A percentile compares a stretch with the other conserved stretches of the same genome.
These are phyloP conservation scores for Tricholoma flavovirens DNA, from an alignment of 768 basidiomycete genomes.

Conservation along the genomic window DNA sequence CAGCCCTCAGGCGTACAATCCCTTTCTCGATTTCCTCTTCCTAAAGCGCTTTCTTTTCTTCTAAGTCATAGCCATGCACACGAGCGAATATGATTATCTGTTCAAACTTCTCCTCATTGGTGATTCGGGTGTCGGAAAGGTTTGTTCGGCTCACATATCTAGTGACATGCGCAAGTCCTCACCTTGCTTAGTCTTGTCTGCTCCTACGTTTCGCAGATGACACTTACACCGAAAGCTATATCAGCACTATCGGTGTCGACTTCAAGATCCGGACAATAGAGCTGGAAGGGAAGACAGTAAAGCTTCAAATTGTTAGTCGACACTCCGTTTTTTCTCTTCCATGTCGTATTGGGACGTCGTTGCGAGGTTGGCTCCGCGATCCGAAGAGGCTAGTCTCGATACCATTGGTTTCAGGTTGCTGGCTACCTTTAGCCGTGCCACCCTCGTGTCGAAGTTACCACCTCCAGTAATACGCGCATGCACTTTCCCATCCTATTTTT, in stretches of 20 bases:
- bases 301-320: conserved; percentile 89
- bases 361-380: background rate
- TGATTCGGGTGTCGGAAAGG: conserved; percentile 94
- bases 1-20: conserved; percentile 24
- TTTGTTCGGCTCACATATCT: conserved; percentile 25
- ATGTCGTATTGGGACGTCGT: background rate
- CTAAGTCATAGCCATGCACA: conserved; percentile 51
- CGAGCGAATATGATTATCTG: conserved; percentile 92
- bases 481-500: background rate
- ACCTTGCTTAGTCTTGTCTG: conserved; percentile 67
- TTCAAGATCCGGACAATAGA: conserved; percentile 99
- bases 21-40: conserved; percentile 27
- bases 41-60: conserved; percentile 19
- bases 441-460: background rate
- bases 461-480: background rate
- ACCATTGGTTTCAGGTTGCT: background rate
- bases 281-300: conserved; percentile 96
- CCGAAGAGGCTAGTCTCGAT: background rate
- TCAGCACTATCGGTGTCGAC: conserved; percentile 96
- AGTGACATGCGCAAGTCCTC: conserved; percentile 17
- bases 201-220: conserved; percentile 93
- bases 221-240: conserved; percentile 96
- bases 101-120: conserved; percentile 95
- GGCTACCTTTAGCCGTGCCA: background rate
- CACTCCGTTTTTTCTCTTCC: conserved; percentile 12